Evolutionary conservation across 257 asterid species (phyloP), one percentile per base, ranked within the genome.

Genomic region (Solanum dulcamara): DNA sequence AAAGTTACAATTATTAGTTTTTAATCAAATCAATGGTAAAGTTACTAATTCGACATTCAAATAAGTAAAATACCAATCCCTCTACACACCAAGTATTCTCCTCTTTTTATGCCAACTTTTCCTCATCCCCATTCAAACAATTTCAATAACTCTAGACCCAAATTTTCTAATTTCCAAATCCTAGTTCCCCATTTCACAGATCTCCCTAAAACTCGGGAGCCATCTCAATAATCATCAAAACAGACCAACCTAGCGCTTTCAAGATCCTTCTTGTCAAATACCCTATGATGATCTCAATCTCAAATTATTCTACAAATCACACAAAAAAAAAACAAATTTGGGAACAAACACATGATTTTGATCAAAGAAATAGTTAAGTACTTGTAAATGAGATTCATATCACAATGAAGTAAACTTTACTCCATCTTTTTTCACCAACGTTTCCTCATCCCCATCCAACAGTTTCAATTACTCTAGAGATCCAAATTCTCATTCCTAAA

Each of bases 321-420:
- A 71, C 51, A 9, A 50, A 2, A 32, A 26, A 11, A 32, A 7
- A 28, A 7, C 17, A n/a, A 81, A 35, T 18, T 14, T 68, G 7
- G 17, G 50, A 80, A 50, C 18, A 70, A 40, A 12, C 17, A 55
- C 37, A 26, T 42, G 60, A 81, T 33, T 2, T 4, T 4, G 17
- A 0, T 70, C 26, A 37, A 70, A 4, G 28, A 20, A 70, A 37
- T 70, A 70, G 48, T 37, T 20, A 10, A 71, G 50, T 57, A 94
- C 99, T 93, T 2, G 97, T 92, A 40, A 97, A 59, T 10, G 67
- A 59, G 67, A 59, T n/a, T 59, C 33, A 11, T 10, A n/a, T 24
- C 67, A 59, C 32, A 59, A 59, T n/a, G 15, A 1, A 0, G 67
- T 59, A 59, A 59, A 59, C 67, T 24, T n/a, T 24, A 59, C 35